Percentiles rank a stretch among this genome's conserved stretches.
These are phyloP conservation scores for Fomitopsis serialis DNA, from an alignment of 768 basidiomycete species.

Conservation along the genomic window DNA sequence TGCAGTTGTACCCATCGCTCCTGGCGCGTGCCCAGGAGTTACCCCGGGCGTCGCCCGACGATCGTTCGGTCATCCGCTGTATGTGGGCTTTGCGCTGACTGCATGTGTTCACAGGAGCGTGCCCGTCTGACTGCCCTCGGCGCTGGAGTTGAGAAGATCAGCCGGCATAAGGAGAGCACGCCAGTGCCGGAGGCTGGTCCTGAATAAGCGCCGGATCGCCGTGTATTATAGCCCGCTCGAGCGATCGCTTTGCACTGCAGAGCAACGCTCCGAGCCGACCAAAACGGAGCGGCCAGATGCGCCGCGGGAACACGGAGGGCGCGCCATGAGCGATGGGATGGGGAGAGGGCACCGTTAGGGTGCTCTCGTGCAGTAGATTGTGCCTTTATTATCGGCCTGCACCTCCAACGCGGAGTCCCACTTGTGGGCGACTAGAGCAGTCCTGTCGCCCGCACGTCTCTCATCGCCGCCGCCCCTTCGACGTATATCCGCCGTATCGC, in stretches of 20 bases:
- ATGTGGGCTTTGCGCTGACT: neutral
- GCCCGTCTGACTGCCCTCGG: slow-evolving; percentile 21
- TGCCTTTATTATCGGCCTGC: neutral
- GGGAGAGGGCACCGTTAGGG: too few species aligned
- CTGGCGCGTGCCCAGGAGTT: neutral
- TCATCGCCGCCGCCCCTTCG: neutral
- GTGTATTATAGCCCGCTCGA: neutral
- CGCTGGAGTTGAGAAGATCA: slow-evolving; percentile 49
- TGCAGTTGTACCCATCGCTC: slow-evolving; percentile 9
- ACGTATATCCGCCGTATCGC: neutral
- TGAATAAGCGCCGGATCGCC: neutral
- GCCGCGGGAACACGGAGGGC: neutral
- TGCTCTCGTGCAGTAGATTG: too few species aligned
- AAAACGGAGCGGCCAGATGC: neutral
- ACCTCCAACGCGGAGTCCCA: neutral
- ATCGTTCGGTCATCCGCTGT: neutral
- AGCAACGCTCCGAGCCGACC: neutral
- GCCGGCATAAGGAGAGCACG: slow-evolving; percentile 30
- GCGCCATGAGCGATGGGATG: too few species aligned
- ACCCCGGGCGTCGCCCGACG: slow-evolving; percentile 1
- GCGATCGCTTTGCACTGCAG: neutral
- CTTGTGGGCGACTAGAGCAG: neutral
- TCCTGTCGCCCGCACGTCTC: neutral
- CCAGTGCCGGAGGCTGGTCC: neutral
- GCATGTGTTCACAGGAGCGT: slow-evolving; percentile 1